Evolutionary conservation across 1,284 basidiomycete species (phyloP).

Genomic region (Lentinula novae-zelandiae): DNA sequence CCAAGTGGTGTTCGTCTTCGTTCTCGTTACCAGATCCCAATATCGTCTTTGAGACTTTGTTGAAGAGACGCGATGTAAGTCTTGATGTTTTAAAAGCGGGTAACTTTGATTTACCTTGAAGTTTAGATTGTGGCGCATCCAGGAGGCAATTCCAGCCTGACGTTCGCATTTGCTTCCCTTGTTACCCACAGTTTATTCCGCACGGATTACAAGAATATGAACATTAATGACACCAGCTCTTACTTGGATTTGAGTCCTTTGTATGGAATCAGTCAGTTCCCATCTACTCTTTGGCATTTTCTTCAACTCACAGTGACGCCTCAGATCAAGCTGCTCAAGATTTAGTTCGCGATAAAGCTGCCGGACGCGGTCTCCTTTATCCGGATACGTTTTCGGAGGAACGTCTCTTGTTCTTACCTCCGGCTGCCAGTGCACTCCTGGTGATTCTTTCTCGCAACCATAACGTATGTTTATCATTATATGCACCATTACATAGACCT

Average conservation of each 20-base stretch:
- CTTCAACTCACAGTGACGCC: neutral
- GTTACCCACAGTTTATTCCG: slow-evolving; percentile 46
- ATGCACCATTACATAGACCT: neutral
- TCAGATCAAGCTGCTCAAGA: slow-evolving; percentile 34
- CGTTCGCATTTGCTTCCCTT: slow-evolving; percentile 45
- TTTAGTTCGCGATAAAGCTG: slow-evolving; percentile 34
- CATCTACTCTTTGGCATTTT: neutral
- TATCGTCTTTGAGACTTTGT: slow-evolving; percentile 45
- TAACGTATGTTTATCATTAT: slow-evolving; percentile 31
- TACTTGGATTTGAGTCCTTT: slow-evolving; percentile 54
- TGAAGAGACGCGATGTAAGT: slow-evolving; percentile 34
- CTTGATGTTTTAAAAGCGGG: neutral
- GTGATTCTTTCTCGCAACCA: slow-evolving; percentile 50
- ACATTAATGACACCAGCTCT: slow-evolving; percentile 51
- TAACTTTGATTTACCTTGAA: neutral
- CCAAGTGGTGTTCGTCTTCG: slow-evolving; percentile 27
- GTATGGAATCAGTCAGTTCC: slow-evolving; percentile 36
- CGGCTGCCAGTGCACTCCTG: slow-evolving; percentile 44
- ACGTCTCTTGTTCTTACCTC: slow-evolving; percentile 50
- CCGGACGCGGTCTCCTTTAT: slow-evolving; percentile 39
- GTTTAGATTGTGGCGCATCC: slow-evolving; percentile 32
- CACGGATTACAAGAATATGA: slow-evolving; percentile 32
- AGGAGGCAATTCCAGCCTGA: slow-evolving; percentile 44
- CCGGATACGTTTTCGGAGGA: slow-evolving; percentile 43
- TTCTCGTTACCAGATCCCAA: slow-evolving; percentile 32